Evolutionary conservation across 768 basidiomycete genomes (phyloP), one percentile per base, ranked within the genome.

Genomic region (Leccinum rimulosum): DNA sequence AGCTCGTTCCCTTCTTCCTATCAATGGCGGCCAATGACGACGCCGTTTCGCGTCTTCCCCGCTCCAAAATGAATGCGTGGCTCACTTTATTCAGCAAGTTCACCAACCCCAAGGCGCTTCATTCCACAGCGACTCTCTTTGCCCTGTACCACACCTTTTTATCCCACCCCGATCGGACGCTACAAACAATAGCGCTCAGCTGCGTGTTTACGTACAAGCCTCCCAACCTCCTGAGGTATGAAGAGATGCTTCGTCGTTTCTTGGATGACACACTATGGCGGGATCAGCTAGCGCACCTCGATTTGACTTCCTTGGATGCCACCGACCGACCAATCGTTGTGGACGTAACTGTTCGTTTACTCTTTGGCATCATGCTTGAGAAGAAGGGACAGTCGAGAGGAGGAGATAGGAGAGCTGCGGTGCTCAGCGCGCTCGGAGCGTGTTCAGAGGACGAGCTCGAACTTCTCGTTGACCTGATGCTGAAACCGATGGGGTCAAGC

Each of bases 291-390:
- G 81, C 86, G 2, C 79, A 84, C 14, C 80, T 98, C 47, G 80
- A 89, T 57, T 75, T 95, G 11, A 76, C 76, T n/a, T 81, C 82
- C 6, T 76, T 87, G 56, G 79, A 82, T n/a, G 68, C 76, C 1
- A 73, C 77, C 1, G 84, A 88, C 63, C 81, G 96, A 33, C 65
- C 68, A 2, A 87, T 87, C 61, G 76, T 93, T 14, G 79, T 97
- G 8, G 84, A 87, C 31, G 78, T 88, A 15, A 68, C 89, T 58
- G 82, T 91, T 33, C 82, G 95, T 27, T 69, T 98, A 2, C 77
- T 96, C 3, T 99, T 89, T 73, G 97, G 96, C 2, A 69, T 91
- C 61, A 91, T 98, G 87, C 80, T 91, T 47, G 91, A 95, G 68
- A 85, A 82, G 63, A 83, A 82, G 63, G 90, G 92, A 2, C 81